Evolutionary conservation across 1,139 yeast species (phyloP).

Genomic region (Candida tropicalis): DNA sequence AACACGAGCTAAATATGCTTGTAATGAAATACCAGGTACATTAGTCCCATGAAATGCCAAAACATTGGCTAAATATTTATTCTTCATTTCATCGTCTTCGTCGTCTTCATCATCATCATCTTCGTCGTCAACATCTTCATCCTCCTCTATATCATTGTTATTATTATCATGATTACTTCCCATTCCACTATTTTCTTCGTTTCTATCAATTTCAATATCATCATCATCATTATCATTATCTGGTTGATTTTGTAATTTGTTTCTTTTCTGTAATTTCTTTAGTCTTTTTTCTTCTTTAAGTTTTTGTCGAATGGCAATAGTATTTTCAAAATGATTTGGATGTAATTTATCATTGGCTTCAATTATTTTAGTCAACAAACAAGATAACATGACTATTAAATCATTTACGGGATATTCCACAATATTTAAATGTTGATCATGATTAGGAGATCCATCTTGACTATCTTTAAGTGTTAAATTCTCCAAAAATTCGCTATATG

Average conservation of each 20-base stretch:
- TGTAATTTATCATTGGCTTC: slow-evolving; percentile 89
- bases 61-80: slow-evolving; percentile 69
- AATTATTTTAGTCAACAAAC: slow-evolving; percentile 80
- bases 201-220: slow-evolving; percentile 17
- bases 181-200: slow-evolving; percentile 11
- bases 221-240: slow-evolving; percentile 18
- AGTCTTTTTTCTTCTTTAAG: slow-evolving; percentile 40
- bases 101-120: slow-evolving; percentile 36
- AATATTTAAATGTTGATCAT: slow-evolving; percentile 68
- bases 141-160: slow-evolving; percentile 18
- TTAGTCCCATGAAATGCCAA: slow-evolving; percentile 94
- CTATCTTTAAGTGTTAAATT: slow-evolving; percentile 31
- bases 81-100: slow-evolving; percentile 50
- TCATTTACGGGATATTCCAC: slow-evolving; percentile 84
- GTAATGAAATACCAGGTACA: slow-evolving; percentile 89
- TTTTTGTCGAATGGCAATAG: slow-evolving; percentile 49
- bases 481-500: slow-evolving; percentile 44
- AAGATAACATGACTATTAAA: slow-evolving; percentile 79
- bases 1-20: slow-evolving; percentile 86
- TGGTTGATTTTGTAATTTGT: slow-evolving; percentile 17
- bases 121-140: slow-evolving; percentile 19
- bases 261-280: slow-evolving; percentile 27
- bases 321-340: slow-evolving; percentile 66
- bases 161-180: slow-evolving; percentile 16
- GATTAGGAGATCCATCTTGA: slow-evolving; percentile 17